Evolutionary conservation across 2,329 filamentous ascomycete genomes (phyloP), one percentile per base, ranked within the genome.

Genomic region (Paracorniculantispora psalliotae): DNA sequence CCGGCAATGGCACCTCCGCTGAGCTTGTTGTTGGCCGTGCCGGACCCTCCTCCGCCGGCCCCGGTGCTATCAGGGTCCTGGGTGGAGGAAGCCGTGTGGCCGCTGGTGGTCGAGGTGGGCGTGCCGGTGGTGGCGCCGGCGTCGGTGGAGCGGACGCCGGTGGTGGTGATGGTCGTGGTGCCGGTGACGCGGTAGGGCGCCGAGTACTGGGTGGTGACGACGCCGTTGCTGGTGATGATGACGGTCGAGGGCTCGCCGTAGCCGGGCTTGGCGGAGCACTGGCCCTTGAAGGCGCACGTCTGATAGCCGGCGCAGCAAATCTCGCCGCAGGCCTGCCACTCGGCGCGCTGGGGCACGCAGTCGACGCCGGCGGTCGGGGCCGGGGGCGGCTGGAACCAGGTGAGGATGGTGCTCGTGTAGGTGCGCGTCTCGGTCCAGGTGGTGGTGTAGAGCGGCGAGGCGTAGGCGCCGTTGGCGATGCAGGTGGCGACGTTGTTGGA

Each of bases 1-100:
- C 89, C 89, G 17, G 90, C 89, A 66, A 92, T 92, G 61, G 88
- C 89, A 55, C 89, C 89, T 46, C 79, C 82, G 66, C 86, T 89
- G 57, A 92, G 79, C 46, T 74, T 71, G 59, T 74, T 74, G 28
- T 74, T 72, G 39, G 63, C 67, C 43, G 72, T 75, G 48, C 72
- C 71, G 35, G 76, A 77, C 33, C 65, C 67, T 19, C 69, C 73
- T 46, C 67, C 70, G 17, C 66, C 69, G 9, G 70, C 72, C 3
- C 9, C 25, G 15, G 25, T 33, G 17, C 41, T 46, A 25, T 72
- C 76, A 66, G 69, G 67, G 15, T 67, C 68, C 51, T 77, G 78
- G 48, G 78, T 81, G 7, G 81, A 81, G 15, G 68, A 66, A 33
- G 63, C 61, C 30, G 61, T 57, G 47, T 15, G 46, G 25, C 23